phyloP scores from a whole-genome alignment of 2,329 filamentous ascomycete species.

The Fusarium beomiforme region DNA sequence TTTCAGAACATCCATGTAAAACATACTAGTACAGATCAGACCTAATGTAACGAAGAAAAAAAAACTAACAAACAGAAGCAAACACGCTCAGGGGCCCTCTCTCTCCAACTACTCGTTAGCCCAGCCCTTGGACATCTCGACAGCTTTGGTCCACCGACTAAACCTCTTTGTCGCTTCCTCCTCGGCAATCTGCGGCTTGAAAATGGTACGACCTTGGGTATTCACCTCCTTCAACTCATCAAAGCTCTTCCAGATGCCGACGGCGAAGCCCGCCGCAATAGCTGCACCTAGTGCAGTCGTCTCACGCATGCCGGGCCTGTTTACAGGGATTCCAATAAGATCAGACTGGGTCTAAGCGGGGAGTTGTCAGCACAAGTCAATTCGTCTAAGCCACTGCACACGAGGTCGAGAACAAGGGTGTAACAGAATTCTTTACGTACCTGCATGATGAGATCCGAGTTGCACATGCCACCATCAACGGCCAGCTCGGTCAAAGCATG shows the following conservation, averaged over 20 bases:
- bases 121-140: conserved; percentile 84
- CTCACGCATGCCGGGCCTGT: conserved; percentile 83
- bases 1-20: conserved; percentile 9
- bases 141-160: conserved; percentile 78
- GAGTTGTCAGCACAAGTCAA: neutral
- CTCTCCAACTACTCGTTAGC: conserved; percentile 51
- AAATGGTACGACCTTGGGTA: conserved; percentile 72
- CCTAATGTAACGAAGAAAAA: neutral
- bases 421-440: conserved; percentile 36
- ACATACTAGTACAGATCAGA: conserved; percentile 21
- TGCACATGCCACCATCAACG: conserved; percentile 87
- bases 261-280: conserved; percentile 83
- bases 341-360: conserved; percentile 74
- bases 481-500: conserved; percentile 76
- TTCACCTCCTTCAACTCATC: conserved; percentile 78
- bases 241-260: conserved; percentile 78
- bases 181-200: conserved; percentile 71
- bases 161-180: conserved; percentile 71
- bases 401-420: neutral
- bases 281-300: conserved; percentile 84
- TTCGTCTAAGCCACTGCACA: neutral
- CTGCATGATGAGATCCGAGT: conserved; percentile 83
- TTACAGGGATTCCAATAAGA: conserved; percentile 81
- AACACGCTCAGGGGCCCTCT: neutral
- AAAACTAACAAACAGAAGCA: neutral